phyloP scores from a whole-genome alignment of 257 asterid genomes.

The Verbena officinalis region DNA sequence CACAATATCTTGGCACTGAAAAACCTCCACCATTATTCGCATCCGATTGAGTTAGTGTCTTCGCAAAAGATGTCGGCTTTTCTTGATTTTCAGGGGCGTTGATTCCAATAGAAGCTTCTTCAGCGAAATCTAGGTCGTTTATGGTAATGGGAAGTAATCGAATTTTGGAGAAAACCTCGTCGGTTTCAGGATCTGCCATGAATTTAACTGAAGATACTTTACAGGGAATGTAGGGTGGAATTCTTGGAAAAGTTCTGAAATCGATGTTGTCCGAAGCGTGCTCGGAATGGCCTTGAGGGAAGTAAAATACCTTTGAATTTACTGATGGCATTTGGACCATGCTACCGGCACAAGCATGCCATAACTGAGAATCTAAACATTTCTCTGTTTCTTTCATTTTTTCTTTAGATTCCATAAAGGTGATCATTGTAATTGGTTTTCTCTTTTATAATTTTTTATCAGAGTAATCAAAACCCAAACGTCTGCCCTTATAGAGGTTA shows the following conservation, averaged over 20 bases:
- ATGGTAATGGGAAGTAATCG: slow-evolving; percentile 45
- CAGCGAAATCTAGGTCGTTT: slow-evolving; percentile 41
- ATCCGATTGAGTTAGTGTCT: slow-evolving; percentile 88
- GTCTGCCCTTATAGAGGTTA: slow-evolving; percentile 11
- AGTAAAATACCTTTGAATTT: slow-evolving; percentile 73
- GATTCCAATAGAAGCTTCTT: slow-evolving; percentile 36
- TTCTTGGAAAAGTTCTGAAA: slow-evolving; percentile 48
- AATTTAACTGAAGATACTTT: slow-evolving; percentile 55
- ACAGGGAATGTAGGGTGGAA: slow-evolving; percentile 64
- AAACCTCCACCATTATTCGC: slow-evolving; percentile 96
- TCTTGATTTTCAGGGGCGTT: slow-evolving; percentile 50
- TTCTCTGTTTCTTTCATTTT: slow-evolving; percentile 54
- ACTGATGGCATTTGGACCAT: slow-evolving; percentile 83
- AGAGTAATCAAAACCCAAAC: slow-evolving; percentile 23
- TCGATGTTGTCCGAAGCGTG: slow-evolving; percentile 69
- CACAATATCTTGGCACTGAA: slow-evolving; percentile 93
- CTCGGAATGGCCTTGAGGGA: slow-evolving; percentile 95
- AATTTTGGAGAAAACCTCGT: slow-evolving; percentile 76
- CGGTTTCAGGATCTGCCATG: slow-evolving; percentile 89
- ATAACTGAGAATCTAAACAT: slow-evolving; percentile 83
- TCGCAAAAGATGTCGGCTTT: slow-evolving; percentile 76
- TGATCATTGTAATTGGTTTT: slow-evolving; percentile 48
- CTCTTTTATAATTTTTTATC: neutral
- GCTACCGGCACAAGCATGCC: slow-evolving; percentile 99
- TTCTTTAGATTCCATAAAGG: slow-evolving; percentile 69